phyloP scores from a whole-genome alignment of 805 yeast genomes.

The Yarrowia hollandica region DNA sequence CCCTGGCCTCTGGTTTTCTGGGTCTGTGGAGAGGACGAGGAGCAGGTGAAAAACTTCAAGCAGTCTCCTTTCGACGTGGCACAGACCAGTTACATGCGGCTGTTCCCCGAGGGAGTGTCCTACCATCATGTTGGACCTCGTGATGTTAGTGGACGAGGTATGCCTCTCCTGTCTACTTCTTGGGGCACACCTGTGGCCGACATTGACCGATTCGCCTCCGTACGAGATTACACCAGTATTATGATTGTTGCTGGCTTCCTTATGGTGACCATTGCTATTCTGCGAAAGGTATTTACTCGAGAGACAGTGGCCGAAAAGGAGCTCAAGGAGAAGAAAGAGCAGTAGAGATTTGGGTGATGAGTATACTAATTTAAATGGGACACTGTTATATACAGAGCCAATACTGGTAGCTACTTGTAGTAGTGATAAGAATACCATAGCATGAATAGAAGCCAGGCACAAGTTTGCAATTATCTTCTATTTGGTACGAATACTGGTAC shows the following conservation, averaged over 20 bases:
- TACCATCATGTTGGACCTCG: constrained; percentile 13
- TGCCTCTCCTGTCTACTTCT: neutral
- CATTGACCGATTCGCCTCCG: constrained; percentile 36
- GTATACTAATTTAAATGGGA: neutral
- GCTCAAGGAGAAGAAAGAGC: constrained; percentile 22
- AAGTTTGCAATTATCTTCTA: too few species aligned
- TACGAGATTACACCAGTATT: constrained; percentile 44
- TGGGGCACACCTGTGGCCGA: constrained; percentile 46
- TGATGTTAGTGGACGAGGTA: neutral
- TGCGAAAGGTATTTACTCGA: neutral
- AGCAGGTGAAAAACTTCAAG: constrained; percentile 23
- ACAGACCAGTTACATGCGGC: neutral
- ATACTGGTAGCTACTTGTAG: too few species aligned
- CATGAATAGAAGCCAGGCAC: too few species aligned
- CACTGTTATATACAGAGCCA: too few species aligned
- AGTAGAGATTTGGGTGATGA: neutral
- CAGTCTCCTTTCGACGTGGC: constrained; percentile 31
- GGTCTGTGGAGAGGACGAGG: constrained; percentile 50
- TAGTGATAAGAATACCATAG: too few species aligned
- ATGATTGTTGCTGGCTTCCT: constrained; percentile 43
- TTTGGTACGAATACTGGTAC: too few species aligned
- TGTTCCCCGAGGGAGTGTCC: constrained; percentile 18
- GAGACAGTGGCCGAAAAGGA: neutral
- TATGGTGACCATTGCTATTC: constrained; percentile 1
- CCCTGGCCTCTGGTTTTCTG: constrained; percentile 50